Base-by-base conservation (phyloP, 1,284 basidiomycete species). In the Trametes versicolor region DNA sequence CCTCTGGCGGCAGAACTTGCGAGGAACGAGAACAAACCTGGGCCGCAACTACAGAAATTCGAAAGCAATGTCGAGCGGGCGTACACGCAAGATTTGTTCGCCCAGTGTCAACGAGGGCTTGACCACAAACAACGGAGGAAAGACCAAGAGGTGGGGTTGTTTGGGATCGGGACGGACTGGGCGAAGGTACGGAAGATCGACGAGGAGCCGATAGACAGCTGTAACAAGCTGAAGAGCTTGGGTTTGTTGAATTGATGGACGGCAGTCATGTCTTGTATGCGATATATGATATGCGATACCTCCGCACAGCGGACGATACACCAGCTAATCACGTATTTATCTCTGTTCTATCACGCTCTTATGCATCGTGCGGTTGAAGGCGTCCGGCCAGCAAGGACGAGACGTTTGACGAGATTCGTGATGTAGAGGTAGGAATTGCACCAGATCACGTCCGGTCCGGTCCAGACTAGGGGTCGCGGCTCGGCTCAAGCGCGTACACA, bases 141-240 rank as follows among this genome's bases (percentile, higher is more conserved):
- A 73, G 90, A 95, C 52, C 83, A 87, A 5, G 91, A 95, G 70
- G 80, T 93, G 57, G 96, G 96, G 2, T 80, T 97, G 70, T 95
- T 98, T 75, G 96, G 96, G 2, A 81, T 96, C 64, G 93, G 94
- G 23, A 92, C 94, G 21, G 92, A 98, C 76, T 95, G 93, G 90
- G 91, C 94, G 51, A 94, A 94, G 78, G 90, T 95, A 62, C 82
- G 81, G 76, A 76, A 76, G 69, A 91, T 95, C 63, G 85, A 90
- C 60, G 77, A 76, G 32, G 89, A 93, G 80, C 82, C 81, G 45
- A 81, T 94, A 52, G 82, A 85, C 64, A 88, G 86, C 70, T 98
- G 96, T 74, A 92, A 95, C 64, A 87, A 89, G 78, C 79, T 95
- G 72, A 87, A 82, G 76, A 77, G 80, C 72, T 73, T 91, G 73